Conservation (phyloP, 2,329 filamentous ascomycete species). For the Trichoderma guizhouense region DNA sequence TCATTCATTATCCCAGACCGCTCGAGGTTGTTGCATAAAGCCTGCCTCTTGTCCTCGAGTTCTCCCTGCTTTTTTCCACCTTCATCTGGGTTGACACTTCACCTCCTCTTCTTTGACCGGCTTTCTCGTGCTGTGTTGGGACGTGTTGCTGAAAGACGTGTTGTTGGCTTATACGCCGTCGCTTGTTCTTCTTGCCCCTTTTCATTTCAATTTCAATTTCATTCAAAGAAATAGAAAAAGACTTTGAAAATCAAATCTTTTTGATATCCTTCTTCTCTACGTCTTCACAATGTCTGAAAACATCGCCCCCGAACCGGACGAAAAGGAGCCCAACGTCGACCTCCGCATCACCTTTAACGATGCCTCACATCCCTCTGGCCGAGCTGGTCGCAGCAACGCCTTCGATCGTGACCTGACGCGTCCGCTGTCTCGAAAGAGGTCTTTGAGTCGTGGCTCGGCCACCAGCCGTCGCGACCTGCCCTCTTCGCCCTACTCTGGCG, state of each 20-base stretch:
- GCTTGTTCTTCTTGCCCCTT: background rate
- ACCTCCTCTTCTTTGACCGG: background rate
- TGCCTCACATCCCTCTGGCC: slow-evolving; percentile 21
- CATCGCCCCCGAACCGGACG: slow-evolving; percentile 20
- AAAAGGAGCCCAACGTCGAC: slow-evolving; percentile 26
- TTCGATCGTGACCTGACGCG: slow-evolving; percentile 19
- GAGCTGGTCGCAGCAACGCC: slow-evolving; percentile 20
- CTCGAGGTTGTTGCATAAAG: background rate
- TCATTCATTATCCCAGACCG: background rate
- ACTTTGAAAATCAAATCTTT: slow-evolving; percentile 1
- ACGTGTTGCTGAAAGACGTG: background rate
- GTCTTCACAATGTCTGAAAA: slow-evolving; percentile 23
- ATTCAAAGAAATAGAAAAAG: background rate
- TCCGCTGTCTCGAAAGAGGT: slow-evolving; percentile 25
- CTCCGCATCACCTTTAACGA: slow-evolving; percentile 27
- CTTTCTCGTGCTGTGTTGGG: background rate
- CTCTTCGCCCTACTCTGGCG: slow-evolving; percentile 34
- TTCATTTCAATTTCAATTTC: background rate
- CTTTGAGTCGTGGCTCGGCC: slow-evolving; percentile 23
- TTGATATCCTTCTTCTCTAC: background rate
- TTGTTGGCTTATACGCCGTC: background rate
- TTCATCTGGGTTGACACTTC: background rate
- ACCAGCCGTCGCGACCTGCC: slow-evolving; percentile 27
- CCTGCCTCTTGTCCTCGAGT: background rate
- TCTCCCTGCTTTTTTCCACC: background rate